phyloP scores from a whole-genome alignment of 2,329 filamentous ascomycete species.

The Whalleya microplaca region DNA sequence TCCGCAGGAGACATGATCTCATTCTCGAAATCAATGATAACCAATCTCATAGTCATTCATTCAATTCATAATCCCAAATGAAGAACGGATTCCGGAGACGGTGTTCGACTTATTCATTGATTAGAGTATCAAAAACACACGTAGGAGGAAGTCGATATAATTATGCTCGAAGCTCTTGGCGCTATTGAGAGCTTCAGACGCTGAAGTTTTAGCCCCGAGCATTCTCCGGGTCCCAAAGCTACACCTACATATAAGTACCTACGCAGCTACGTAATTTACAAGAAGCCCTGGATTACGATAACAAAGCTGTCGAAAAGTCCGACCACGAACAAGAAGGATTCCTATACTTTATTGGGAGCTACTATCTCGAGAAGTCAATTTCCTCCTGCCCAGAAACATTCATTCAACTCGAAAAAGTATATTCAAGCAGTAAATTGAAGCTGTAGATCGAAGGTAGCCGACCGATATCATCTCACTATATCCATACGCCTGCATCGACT shows the following conservation, averaged over 20 bases:
- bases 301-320: slow-evolving; percentile 1
- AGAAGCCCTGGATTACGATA: no score
- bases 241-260: slow-evolving; percentile 6
- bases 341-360: neutral
- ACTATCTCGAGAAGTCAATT: neutral
- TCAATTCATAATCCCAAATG: slow-evolving; percentile 6
- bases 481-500: neutral
- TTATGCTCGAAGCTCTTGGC: slow-evolving; percentile 10
- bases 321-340: neutral
- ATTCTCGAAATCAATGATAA: slow-evolving; percentile 20
- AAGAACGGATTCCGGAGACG: no score
- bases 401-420: no score
- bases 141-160: no score
- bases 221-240: slow-evolving; percentile 23
- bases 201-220: slow-evolving; percentile 25
- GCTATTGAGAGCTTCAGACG: slow-evolving; percentile 24
- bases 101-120: no score
- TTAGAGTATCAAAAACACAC: no score
- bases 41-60: neutral
- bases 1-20: slow-evolving; percentile 29
- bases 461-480: slow-evolving; percentile 2
- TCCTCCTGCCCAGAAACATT: neutral
- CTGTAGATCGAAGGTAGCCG: no score
- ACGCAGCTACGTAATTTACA: slow-evolving; percentile 5
- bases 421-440: no score